Evolutionary conservation across 352 stramenopile genomes (phyloP), one percentile per base, ranked within the genome.

Genomic region (Peronospora farinosa): DNA sequence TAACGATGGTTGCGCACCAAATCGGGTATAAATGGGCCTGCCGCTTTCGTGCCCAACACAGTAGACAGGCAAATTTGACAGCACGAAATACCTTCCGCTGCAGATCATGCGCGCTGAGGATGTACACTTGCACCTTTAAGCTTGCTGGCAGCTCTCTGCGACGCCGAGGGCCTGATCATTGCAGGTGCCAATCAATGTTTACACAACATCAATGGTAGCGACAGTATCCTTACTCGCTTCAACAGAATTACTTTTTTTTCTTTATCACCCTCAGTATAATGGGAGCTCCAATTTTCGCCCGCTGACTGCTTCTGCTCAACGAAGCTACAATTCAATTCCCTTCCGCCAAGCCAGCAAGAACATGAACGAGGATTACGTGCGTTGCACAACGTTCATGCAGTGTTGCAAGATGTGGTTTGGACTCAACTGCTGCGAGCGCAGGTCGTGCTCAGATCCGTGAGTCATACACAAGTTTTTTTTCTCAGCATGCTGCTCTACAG

Each of bases 381-480:
- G 47, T 15, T 74, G 61, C 53, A 65, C 57, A 35, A 66, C 32
- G 7, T 67, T 62, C 41, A 58, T 43, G 27, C 62, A 78, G 44
- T 78, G 68, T 65, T 78, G 68, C 50, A 51, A 57, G 17, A 57
- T 67, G 47, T 78, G 64, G 54, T 65, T 62, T 23, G 52, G 53
- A 21, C 19, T 21, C 15, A 51, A 68, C 48, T 78, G 68, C 40
- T 78, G 68, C 37, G 55, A 65, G 35, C 62, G 68, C 35, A 65
- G 68, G 0, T 65, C 68, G 27, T 74, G 65, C 58, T 67, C 65
- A 15, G 7, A 51, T 28, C 59, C 49, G 38, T 64, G 56, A 55
- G 54, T 75, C 55, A 73, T 68, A 50, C 64, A 62, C 52, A 69
- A 63, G 50, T 74, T 78, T 58, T 78, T 78, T 56, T 73, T 61